A percentile compares a stretch with the other conserved stretches of the same genome.
Conservation (phyloP, 2,329 filamentous ascomycete genomes). For the Gnomoniopsis smithogilvyi region DNA sequence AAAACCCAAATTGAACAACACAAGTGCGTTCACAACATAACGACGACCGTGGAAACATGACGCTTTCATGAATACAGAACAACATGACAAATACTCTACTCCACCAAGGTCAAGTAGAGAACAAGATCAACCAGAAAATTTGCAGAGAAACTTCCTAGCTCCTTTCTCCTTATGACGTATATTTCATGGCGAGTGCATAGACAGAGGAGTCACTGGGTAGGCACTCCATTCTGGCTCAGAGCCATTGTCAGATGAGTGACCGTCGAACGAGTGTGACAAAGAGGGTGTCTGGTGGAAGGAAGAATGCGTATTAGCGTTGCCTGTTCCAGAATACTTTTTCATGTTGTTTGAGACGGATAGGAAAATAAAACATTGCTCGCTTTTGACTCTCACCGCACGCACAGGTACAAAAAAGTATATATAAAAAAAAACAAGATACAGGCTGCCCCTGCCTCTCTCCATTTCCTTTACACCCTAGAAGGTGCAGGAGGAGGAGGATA, state of each 20-base stretch:
- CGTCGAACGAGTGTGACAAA: constrained; percentile 70
- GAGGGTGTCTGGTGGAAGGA: constrained; percentile 63
- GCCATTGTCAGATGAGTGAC: constrained; percentile 44
- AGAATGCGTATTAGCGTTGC: constrained; percentile 46
- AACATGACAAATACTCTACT: background rate
- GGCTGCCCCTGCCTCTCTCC: background rate
- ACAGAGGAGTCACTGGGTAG: constrained; percentile 68
- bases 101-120: background rate
- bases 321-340: too few species aligned
- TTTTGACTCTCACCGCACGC: constrained; percentile 11
- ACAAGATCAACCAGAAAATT: too few species aligned
- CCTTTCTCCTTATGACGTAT: background rate
- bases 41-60: background rate
- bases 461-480: constrained; percentile 2
- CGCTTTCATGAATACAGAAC: background rate
- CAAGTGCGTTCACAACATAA: background rate
- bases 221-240: constrained; percentile 58
- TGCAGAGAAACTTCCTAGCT: background rate
- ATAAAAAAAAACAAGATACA: background rate
- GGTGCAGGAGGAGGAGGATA: constrained; percentile 17
- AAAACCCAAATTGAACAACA: background rate
- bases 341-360: background rate
- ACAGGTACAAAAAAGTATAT: constrained; percentile 4
- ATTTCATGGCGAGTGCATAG: constrained; percentile 43
- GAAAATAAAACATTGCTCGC: background rate